Evolutionary conservation across 371 early-diverging fungal species (phyloP).

Genomic region (Dinochytrium kinnereticum): DNA sequence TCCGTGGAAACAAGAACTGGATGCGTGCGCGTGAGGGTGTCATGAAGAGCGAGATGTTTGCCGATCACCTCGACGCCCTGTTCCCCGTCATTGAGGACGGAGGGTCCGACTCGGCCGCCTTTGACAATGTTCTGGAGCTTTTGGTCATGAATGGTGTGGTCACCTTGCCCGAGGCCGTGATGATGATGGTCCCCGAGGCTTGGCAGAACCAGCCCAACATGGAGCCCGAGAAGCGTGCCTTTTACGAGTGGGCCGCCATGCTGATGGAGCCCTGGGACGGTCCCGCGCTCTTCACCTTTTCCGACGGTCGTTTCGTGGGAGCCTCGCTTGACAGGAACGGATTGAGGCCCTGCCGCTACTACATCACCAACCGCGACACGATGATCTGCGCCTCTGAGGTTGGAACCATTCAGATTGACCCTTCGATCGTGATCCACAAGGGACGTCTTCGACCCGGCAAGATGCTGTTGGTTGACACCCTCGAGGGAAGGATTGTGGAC

Average conservation of each 20-base stretch:
- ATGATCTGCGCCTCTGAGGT: slow-evolving; percentile 98
- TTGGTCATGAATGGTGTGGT: slow-evolving; percentile 88
- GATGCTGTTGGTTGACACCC: slow-evolving; percentile 96
- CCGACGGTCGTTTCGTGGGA: slow-evolving; percentile 95
- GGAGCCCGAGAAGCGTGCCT: slow-evolving; percentile 85
- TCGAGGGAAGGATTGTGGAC: slow-evolving; percentile 87
- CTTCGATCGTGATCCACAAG: slow-evolving; percentile 80
- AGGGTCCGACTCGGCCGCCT: slow-evolving; percentile 96
- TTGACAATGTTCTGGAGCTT: slow-evolving; percentile 95
- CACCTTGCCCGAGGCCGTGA: slow-evolving; percentile 92
- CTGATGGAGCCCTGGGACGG: slow-evolving; percentile 99
- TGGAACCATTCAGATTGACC: slow-evolving; percentile 85
- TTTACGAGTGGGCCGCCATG: slow-evolving; percentile 95
- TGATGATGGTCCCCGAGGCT: slow-evolving; percentile 97
- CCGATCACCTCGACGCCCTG: slow-evolving; percentile 75
- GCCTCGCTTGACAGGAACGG: slow-evolving; percentile 96
- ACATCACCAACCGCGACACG: slow-evolving; percentile 85
- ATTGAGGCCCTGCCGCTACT: slow-evolving; percentile 95
- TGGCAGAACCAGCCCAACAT: slow-evolving; percentile 90
- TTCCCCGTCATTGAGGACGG: slow-evolving; percentile 95
- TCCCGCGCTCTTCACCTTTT: slow-evolving; percentile 95
- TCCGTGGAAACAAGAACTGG: slow-evolving; percentile 98
- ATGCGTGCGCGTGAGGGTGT: slow-evolving; percentile 97
- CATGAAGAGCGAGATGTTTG: slow-evolving; percentile 82
- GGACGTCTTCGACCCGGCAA: slow-evolving; percentile 95